Percentiles rank a stretch among this genome's conserved stretches.
phyloP scores from a whole-genome alignment of 148 eudicot genomes.

The Chenopodium formosanum region DNA sequence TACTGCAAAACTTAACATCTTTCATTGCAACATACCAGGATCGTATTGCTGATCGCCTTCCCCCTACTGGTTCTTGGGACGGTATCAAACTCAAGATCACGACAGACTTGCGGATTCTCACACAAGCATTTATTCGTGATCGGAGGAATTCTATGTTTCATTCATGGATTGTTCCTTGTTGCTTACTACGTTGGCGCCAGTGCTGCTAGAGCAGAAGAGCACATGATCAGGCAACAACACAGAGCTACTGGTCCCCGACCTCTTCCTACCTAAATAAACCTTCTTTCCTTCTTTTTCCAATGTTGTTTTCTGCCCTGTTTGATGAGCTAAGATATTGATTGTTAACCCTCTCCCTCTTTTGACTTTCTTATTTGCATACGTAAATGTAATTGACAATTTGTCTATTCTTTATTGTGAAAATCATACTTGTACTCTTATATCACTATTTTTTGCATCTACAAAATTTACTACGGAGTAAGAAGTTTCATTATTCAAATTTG shows the following conservation, averaged over 20 bases:
- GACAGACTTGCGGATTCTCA: constrained; percentile 32
- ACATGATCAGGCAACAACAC: constrained; percentile 14
- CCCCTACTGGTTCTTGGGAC: constrained; percentile 39
- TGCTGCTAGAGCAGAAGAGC: constrained; percentile 32
- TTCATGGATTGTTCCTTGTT: constrained; percentile 36
- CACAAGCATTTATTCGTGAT: constrained; percentile 28
- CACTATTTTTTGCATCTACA: too few relatives aligned
- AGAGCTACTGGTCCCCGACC: constrained; percentile 29
- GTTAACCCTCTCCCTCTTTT: neutral
- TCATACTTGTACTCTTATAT: too few relatives aligned
- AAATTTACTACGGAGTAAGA: neutral
- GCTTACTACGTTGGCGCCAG: constrained; percentile 38
- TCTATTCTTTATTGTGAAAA: neutral
- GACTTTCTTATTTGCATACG: neutral
- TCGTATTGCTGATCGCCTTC: constrained; percentile 58
- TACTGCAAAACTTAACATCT: neutral
- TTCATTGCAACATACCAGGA: constrained; percentile 33
- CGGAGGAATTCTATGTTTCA: constrained; percentile 42
- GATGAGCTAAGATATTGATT: neutral
- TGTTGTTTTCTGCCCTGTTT: neutral
- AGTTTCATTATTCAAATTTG: neutral
- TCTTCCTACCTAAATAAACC: constrained; percentile 24
- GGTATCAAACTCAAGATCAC: constrained; percentile 33
- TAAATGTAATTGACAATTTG: neutral
- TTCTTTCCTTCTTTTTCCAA: neutral